Evolutionary conservation across 2,329 filamentous ascomycete genomes (phyloP), one percentile per base, ranked within the genome.

Genomic region (Botrytis elliptica): DNA sequence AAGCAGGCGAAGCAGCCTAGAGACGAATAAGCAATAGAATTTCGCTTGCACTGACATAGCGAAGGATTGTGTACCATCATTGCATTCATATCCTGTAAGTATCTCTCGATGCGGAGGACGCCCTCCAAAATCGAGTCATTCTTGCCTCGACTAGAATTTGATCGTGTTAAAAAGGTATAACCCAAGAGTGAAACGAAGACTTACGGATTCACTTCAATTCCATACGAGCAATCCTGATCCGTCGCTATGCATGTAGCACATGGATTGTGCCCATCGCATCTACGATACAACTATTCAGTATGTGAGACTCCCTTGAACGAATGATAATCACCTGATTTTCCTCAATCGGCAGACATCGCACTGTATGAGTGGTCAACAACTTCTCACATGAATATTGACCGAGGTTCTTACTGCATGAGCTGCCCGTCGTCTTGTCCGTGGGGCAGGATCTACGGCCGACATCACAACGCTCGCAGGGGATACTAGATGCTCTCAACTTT

Each of bases 71-170:
- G 40, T 55, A 74, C 73, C 36, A 72, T 74, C 59, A 62, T 74
- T 22, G 64, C 40, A 70, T 83, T 84, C 75, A 87, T 82, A 73
- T 86, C 84, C 33, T 84, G 81, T 5, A 87, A 80, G 16, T 83
- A 81, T 72, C 81, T 83, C 74, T 87, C 86, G 9, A 87, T 82
- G 10, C 85, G 82, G 2, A 86, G 77, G 14, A 86, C 84, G 5
- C 85, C 84, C 72, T 87, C 85, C 4, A 87, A 82, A 33, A 87
- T 86, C 52, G 87, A 78, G 74, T 87, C 86, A 66, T 83, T 86
- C 76, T 87, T 87, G 57, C 85, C 85, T 73, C 85, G 82, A 65
- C 84, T 86, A 60, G 1, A 6, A 42, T 25, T 14, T 33, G 36
- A 12, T 42, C 33, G 22, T 9, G 38, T 65, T 42, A 49, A 29